These are phyloP conservation scores for Aspergillus tanneri DNA, from an alignment of 2,329 filamentous ascomycete genomes.

Conservation along the genomic window DNA sequence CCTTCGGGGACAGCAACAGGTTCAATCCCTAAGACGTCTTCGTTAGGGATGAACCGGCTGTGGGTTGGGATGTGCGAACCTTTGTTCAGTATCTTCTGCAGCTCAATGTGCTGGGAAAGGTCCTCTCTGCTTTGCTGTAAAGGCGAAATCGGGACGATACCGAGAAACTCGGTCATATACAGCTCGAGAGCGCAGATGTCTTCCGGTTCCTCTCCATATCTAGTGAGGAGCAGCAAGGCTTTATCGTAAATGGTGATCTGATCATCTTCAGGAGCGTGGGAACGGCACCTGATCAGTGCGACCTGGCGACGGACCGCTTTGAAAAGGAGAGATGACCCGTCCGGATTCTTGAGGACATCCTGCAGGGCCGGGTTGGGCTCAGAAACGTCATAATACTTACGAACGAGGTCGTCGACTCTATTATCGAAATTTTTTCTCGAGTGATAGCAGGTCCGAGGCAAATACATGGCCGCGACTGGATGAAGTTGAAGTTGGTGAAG, in stretches of 20 bases:
- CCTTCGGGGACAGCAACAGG: not conserved
- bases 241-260: constrained; percentile 45
- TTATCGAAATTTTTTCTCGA: constrained; percentile 1
- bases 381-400: constrained; percentile 26
- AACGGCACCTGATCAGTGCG: constrained; percentile 36
- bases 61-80: constrained; percentile 18
- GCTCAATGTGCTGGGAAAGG: constrained; percentile 29
- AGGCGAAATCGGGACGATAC: constrained; percentile 24
- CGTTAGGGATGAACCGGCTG: not conserved
- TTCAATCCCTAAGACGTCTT: not conserved
- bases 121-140: constrained; percentile 21
- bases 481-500: too few relatives aligned
- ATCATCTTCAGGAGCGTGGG: constrained; percentile 33
- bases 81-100: constrained; percentile 26
- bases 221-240: constrained; percentile 37
- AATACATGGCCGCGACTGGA: not conserved
- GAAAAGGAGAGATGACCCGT: constrained; percentile 28
- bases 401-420: constrained; percentile 27
- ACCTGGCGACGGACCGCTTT: constrained; percentile 38
- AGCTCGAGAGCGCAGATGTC: constrained; percentile 37
- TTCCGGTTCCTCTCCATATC: constrained; percentile 30
- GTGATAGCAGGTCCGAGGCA: not conserved
- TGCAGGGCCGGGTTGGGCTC: constrained; percentile 29
- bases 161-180: constrained; percentile 42
- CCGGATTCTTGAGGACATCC: constrained; percentile 29